These are phyloP conservation scores for Atalantia buxifolia DNA, from an alignment of 345 rosid genomes.

Conservation along the genomic window DNA sequence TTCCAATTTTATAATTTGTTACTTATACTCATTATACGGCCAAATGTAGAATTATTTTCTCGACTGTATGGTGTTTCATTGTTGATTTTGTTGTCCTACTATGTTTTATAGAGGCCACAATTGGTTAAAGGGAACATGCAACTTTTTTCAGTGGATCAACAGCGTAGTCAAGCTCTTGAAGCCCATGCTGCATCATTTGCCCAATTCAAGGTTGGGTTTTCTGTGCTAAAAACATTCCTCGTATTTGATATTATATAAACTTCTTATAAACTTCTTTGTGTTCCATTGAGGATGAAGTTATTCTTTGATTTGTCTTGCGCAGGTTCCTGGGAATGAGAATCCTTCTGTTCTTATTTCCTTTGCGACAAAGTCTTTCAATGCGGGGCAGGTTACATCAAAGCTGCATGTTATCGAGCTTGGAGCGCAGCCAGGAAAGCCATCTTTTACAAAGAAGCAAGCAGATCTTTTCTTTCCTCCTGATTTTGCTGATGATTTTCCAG, in stretches of 20 bases:
- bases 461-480: constrained; percentile 99
- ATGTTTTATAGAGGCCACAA: constrained; percentile 66
- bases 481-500: constrained; percentile 98
- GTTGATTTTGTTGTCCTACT: constrained; percentile 8
- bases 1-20: background rate
- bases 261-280: background rate
- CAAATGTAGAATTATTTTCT: background rate
- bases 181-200: constrained; percentile 99
- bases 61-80: background rate
- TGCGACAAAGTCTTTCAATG: constrained; percentile 82
- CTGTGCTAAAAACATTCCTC: background rate
- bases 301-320: constrained; percentile 8
- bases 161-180: constrained; percentile 98
- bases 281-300: background rate
- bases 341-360: constrained; percentile 87
- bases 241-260: background rate
- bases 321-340: constrained; percentile 99
- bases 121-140: constrained; percentile 95
- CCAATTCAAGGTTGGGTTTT: constrained; percentile 58
- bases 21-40: background rate
- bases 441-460: constrained; percentile 93
- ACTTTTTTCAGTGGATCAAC: constrained; percentile 92
- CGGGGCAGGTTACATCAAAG: constrained; percentile 91
- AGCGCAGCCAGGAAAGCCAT: constrained; percentile 95
- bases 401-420: constrained; percentile 97